Conservation (phyloP, 2,329 filamentous ascomycete genomes). For the Amesomyces nigricolor region DNA sequence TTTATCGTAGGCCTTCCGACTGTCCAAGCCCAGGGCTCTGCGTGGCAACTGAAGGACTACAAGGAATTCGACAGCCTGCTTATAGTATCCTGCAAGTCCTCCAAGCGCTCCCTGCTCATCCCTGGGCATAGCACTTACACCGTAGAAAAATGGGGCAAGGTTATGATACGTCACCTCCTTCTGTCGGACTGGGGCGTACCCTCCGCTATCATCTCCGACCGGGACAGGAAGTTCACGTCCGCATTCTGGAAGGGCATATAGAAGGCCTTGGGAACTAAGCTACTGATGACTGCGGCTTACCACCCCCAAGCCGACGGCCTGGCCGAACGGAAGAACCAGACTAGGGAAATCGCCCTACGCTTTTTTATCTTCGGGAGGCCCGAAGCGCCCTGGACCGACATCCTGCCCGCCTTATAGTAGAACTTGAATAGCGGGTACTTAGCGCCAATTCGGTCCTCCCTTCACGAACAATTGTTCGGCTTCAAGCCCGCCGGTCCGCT, state of each 20-base stretch:
- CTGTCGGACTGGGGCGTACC: not conserved
- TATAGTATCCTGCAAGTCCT: no score
- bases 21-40: no score
- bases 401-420: not conserved
- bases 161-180: not conserved
- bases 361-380: not conserved
- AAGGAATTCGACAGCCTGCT: no score
- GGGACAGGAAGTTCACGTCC: not conserved
- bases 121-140: not conserved
- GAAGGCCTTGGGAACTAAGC: not conserved
- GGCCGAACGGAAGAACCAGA: not conserved
- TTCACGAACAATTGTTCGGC: not conserved
- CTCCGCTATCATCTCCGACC: not conserved
- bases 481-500: not conserved
- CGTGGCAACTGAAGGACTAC: no score
- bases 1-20: not conserved
- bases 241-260: not conserved
- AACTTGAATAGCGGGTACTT: not conserved
- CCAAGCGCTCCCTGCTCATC: not conserved
- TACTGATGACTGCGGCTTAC: not conserved
- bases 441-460: not conserved
- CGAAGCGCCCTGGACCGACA: not conserved
- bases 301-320: not conserved
- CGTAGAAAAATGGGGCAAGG: not conserved
- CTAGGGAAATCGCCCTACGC: not conserved